phyloP scores from a whole-genome alignment of 2,329 filamentous ascomycete genomes.

The Fusarium mexicanum region DNA sequence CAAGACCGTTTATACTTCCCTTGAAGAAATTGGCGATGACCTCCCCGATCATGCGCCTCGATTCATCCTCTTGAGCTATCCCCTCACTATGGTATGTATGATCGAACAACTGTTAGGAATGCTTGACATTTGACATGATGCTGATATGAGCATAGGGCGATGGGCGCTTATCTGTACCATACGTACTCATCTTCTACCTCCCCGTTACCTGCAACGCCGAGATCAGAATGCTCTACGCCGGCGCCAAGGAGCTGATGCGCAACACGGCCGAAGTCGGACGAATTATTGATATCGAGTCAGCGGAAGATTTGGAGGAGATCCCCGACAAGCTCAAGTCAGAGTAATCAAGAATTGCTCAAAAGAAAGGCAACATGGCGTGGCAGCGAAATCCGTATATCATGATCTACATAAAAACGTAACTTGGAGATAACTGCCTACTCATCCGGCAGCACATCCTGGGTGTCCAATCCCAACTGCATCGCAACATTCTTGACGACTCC shows the following conservation, averaged over 20 bases:
- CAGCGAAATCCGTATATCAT: conserved; percentile 21
- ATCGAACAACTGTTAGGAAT: background rate
- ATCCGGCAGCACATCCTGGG: conserved; percentile 60
- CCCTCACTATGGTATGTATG: conserved; percentile 77
- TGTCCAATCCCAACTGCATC: conserved; percentile 70
- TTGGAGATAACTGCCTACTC: conserved; percentile 36
- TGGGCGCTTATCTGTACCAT: conserved; percentile 87
- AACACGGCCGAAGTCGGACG: conserved; percentile 90
- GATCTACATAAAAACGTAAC: conserved; percentile 28
- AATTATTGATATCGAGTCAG: conserved; percentile 84
- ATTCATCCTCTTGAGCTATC: conserved; percentile 91
- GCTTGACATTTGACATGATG: background rate
- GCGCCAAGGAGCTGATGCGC: conserved; percentile 94
- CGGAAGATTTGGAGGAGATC: conserved; percentile 85
- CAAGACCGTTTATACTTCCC: conserved; percentile 78
- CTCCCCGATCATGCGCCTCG: conserved; percentile 92
- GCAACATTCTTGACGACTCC: conserved; percentile 80
- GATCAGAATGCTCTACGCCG: conserved; percentile 91
- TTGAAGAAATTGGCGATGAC: conserved; percentile 85
- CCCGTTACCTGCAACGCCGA: conserved; percentile 90
- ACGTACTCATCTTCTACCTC: conserved; percentile 94
- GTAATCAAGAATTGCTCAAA: background rate
- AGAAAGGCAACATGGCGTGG: background rate
- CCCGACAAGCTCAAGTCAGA: conserved; percentile 66
- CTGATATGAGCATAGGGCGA: conserved; percentile 66